These are phyloP conservation scores for Kurtzmaniella natalensis DNA, from an alignment of 1,139 yeast species.

Conservation along the genomic window DNA sequence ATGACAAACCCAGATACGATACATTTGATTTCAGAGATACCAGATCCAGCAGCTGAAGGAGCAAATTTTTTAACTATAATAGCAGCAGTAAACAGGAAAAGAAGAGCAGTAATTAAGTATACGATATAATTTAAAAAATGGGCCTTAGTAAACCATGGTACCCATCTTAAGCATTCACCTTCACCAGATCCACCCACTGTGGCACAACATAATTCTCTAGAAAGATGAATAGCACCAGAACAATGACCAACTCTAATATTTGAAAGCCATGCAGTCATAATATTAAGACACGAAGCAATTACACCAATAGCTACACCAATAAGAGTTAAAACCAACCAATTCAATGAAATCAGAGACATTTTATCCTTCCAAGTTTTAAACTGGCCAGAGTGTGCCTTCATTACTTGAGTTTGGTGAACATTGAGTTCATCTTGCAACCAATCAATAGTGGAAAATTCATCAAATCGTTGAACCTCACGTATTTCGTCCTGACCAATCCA, in stretches of 20 bases:
- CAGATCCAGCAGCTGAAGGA: constrained; percentile 95
- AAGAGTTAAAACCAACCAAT: constrained; percentile 70
- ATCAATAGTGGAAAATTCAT: constrained; percentile 68
- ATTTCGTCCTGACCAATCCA: constrained; percentile 37
- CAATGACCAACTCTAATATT: constrained; percentile 80
- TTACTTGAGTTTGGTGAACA: constrained; percentile 44
- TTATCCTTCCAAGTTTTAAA: constrained; percentile 19
- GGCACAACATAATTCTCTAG: constrained; percentile 78
- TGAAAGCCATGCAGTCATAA: constrained; percentile 83
- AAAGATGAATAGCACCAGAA: constrained; percentile 62
- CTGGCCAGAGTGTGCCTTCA: constrained; percentile 14
- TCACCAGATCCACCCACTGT: constrained; percentile 45
- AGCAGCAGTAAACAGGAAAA: constrained; percentile 65
- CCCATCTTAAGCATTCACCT: constrained; percentile 52
- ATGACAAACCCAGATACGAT: constrained; percentile 88
- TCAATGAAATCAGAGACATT: constrained; percentile 49
- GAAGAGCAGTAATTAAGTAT: constrained; percentile 56
- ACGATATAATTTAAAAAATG: constrained; percentile 47
- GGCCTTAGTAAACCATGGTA: constrained; percentile 40
- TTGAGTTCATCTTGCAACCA: constrained; percentile 76
- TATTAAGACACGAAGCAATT: constrained; percentile 76
- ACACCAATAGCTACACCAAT: constrained; percentile 77
- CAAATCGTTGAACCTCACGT: constrained; percentile 42
- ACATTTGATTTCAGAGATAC: constrained; percentile 94
- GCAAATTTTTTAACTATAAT: constrained; percentile 66